A percentile compares a stretch with the other conserved stretches of the same genome.
Evolutionary conservation across 2,329 filamentous ascomycete genomes (phyloP).

Genomic region (Penicillium sumatraense): DNA sequence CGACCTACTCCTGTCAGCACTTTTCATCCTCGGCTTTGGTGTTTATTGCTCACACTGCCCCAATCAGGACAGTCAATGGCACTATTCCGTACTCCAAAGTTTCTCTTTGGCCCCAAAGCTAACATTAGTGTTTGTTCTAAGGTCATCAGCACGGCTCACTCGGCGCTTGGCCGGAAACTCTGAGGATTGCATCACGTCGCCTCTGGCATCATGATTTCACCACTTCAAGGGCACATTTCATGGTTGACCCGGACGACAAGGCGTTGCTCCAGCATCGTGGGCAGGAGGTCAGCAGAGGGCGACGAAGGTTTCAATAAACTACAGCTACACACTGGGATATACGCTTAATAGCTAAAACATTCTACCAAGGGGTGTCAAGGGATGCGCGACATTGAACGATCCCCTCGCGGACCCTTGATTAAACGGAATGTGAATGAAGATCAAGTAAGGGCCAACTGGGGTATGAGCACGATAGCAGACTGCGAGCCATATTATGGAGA

Average conservation of each 20-base stretch:
- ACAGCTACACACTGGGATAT: slow-evolving; percentile 1
- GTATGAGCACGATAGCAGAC: slow-evolving; percentile 16
- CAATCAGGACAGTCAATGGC: neutral
- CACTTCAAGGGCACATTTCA: neutral
- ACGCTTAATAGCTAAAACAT: slow-evolving; percentile 21
- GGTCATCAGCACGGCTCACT: neutral
- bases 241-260: neutral
- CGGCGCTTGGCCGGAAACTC: neutral
- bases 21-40: neutral
- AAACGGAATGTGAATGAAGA: slow-evolving; percentile 18
- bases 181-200: neutral
- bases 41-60: neutral
- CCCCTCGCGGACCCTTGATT: slow-evolving; percentile 32
- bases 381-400: slow-evolving; percentile 31
- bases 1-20: neutral
- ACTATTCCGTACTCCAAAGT: no score
- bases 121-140: neutral
- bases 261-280: slow-evolving; percentile 4
- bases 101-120: neutral
- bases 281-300: neutral
- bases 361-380: slow-evolving; percentile 26
- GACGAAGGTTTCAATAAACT: slow-evolving; percentile 11
- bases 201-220: no score
- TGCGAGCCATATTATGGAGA: no score
- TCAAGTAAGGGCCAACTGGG: slow-evolving; percentile 28